A percentile compares a stretch with the other conserved stretches of the same genome.
These are phyloP conservation scores for Ophiosphaerella narmari DNA, from an alignment of 2,329 filamentous ascomycete genomes.

Conservation along the genomic window DNA sequence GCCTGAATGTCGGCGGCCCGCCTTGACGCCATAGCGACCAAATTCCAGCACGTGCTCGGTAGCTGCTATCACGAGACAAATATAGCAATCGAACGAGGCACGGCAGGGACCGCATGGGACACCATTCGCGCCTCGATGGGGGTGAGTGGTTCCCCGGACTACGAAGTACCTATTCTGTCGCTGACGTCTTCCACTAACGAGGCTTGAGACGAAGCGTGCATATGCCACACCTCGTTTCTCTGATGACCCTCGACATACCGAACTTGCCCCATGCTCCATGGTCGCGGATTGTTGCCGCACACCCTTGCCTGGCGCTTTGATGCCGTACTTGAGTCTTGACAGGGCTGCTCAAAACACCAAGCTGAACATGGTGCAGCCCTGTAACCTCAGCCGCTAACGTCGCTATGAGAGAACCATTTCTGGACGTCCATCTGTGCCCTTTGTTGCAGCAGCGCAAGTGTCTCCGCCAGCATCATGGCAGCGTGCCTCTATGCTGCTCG, in stretches of 20 bases:
- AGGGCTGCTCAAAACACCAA: constrained; percentile 28
- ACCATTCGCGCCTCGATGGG: constrained; percentile 17
- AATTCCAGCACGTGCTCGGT: constrained; percentile 23
- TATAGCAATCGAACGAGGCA: constrained; percentile 17
- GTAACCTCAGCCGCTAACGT: constrained; percentile 29
- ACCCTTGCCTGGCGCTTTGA: constrained; percentile 15
- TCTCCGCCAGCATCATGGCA: constrained; percentile 5
- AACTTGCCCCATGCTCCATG: constrained; percentile 17
- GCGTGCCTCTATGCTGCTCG: constrained; percentile 1
- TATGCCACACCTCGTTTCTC: constrained; percentile 19
- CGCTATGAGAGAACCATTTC: constrained; percentile 24
- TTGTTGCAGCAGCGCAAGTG: constrained; percentile 17
- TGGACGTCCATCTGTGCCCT: constrained; percentile 18
- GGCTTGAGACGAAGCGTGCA: constrained; percentile 29
- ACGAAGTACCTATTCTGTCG: constrained; percentile 25
- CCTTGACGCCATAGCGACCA: not conserved
- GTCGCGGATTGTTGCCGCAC: constrained; percentile 23
- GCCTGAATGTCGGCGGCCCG: constrained; percentile 6
- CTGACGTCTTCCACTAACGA: constrained; percentile 22
- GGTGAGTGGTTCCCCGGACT: not conserved
- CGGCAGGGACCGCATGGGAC: constrained; percentile 16
- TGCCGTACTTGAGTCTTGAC: constrained; percentile 22
- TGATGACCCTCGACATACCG: constrained; percentile 20
- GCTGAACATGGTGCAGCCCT: constrained; percentile 28
- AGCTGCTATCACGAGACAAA: constrained; percentile 18